Conservation (phyloP, 148 eudicot species). For the Amaranthus cruentus region DNA sequence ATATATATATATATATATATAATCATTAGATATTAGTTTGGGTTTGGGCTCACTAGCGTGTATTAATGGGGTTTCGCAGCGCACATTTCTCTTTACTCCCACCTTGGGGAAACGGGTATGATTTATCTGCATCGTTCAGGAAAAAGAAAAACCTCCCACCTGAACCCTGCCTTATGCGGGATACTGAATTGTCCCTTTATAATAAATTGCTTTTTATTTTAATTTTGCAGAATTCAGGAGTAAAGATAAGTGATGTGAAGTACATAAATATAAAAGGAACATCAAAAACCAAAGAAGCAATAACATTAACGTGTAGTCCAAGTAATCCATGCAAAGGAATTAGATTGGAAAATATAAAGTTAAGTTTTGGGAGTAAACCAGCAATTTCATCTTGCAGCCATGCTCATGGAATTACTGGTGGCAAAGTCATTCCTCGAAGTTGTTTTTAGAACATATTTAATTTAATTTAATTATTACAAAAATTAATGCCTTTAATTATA, state of each 20-base stretch:
- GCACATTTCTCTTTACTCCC: too few relatives aligned
- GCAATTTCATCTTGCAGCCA: slow-evolving; percentile 23
- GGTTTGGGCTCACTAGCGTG: too few relatives aligned
- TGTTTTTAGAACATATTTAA: slow-evolving; percentile 15
- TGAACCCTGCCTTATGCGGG: too few relatives aligned
- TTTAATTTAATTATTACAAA: too few relatives aligned
- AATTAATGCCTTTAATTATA: too few relatives aligned
- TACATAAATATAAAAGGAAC: slow-evolving; percentile 35
- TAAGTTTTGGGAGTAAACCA: slow-evolving; percentile 14
- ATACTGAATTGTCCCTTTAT: too few relatives aligned
- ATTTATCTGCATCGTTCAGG: too few relatives aligned
- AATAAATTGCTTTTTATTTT: not conserved
- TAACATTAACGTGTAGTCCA: slow-evolving; percentile 30
- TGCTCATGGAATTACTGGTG: slow-evolving; percentile 21
- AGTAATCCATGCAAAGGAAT: slow-evolving; percentile 33
- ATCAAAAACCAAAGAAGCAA: slow-evolving; percentile 31
- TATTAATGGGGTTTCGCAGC: too few relatives aligned
- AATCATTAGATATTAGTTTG: too few relatives aligned
- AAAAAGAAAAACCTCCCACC: too few relatives aligned
- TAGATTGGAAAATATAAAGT: slow-evolving; percentile 26
- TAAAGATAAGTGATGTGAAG: slow-evolving; percentile 30
- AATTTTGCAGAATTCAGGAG: slow-evolving; percentile 31
- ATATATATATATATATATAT: too few relatives aligned
- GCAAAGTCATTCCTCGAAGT: slow-evolving; percentile 27
- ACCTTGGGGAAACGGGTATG: too few relatives aligned